Base-by-base conservation (phyloP, 2,329 filamentous ascomycete species). In the Colletotrichum eleusines region DNA sequence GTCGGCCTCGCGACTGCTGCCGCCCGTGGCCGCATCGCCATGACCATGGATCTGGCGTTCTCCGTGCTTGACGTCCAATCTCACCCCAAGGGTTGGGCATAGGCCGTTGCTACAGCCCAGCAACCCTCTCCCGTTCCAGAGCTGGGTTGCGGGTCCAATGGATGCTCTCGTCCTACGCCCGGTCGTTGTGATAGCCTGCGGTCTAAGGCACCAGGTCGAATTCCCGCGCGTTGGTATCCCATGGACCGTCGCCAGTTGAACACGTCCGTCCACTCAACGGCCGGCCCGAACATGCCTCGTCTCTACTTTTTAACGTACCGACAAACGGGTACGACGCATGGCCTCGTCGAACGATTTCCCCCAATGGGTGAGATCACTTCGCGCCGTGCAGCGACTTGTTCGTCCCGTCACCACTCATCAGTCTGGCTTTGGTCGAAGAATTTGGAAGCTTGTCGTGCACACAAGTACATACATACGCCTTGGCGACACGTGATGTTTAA, bases 181-280 rank as follows among this genome's bases (percentile, higher is more conserved):
- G 7, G 20, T 26, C 20, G 28, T 18, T 26, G 28, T 28, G 23
- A 35, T 33, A 14, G 44, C 35, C 35, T n/a, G 6, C 40, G 5
- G 40, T 42, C 1, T 40, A 16, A 14, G 38, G 18, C 40, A 20
- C 40, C 5, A 42, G 20, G 42, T 44, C 18, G 42, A 11, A 44
- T 51, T 18, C 57, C 18, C 42, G 23, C 26, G 26, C 57, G 5
- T 18, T 12, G 6, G n/a, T 62, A 16, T 38, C 31, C 31, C 28
- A 33, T 31, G 42, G 58, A 35, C 63, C 35, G 44, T 51, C 31
- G 38, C 51, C 58, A 42, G 33, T 26, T 68, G 63, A 40, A 26
- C 67, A 20, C 28, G 28, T 40, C n/a, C 23, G 42, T 31, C 40
- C 26, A 40, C 54, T 33, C 28, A 31, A 26, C 33, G n/a, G 35